These are phyloP conservation scores for Nemophila menziesii DNA, from an alignment of 257 asterid genomes.

Conservation along the genomic window DNA sequence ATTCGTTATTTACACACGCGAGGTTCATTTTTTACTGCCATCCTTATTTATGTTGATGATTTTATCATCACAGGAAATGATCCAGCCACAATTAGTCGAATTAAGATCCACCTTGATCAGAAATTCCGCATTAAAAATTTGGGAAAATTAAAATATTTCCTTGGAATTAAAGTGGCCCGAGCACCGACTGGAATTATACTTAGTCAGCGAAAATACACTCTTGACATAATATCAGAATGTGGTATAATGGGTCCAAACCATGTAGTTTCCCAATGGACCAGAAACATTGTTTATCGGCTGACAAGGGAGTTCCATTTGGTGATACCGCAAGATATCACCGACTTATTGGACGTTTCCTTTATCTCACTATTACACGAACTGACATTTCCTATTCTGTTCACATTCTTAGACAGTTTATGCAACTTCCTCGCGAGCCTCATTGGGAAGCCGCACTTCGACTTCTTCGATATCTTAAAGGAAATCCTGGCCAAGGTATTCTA, in stretches of 20 bases:
- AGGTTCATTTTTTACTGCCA: no score
- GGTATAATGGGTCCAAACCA: slow-evolving; percentile 1
- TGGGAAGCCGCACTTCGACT: background rate
- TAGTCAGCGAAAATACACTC: slow-evolving; percentile 1
- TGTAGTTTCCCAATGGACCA: slow-evolving; percentile 8
- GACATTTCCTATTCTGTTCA: background rate
- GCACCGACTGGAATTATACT: background rate
- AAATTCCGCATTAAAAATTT: background rate
- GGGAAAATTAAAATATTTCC: background rate
- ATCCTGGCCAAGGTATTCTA: background rate
- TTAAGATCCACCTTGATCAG: no score
- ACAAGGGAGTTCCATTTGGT: background rate
- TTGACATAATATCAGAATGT: background rate
- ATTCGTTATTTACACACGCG: no score
- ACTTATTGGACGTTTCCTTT: background rate
- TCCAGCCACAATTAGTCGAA: no score
- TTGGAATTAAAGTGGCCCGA: slow-evolving; percentile 1
- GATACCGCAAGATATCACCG: background rate
- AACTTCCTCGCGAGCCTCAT: background rate
- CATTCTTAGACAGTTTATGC: background rate
- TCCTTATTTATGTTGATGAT: no score
- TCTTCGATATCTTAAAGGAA: slow-evolving; percentile 1
- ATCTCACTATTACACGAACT: background rate
- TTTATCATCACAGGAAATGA: no score
- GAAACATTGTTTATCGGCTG: background rate